A percentile compares a stretch with the other conserved stretches of the same genome.
Evolutionary conservation across 768 basidiomycete genomes (phyloP).

Genomic region (Pulveroboletus ravenelii): DNA sequence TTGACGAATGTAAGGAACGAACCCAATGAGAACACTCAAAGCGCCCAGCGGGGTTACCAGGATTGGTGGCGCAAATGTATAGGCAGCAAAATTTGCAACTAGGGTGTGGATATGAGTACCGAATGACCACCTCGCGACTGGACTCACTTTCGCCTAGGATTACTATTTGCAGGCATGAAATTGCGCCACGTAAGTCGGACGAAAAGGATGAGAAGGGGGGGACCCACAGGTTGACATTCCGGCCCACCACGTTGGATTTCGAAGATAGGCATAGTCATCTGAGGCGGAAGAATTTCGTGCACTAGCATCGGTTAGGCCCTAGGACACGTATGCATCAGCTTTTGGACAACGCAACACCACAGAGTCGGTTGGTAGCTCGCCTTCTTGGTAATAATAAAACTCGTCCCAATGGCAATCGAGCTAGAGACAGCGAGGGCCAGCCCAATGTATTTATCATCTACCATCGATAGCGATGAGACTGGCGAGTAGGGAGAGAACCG

Average conservation of each 20-base stretch:
- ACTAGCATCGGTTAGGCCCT: conserved; percentile 90
- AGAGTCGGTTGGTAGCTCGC: conserved; percentile 34
- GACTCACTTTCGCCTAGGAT: conserved; percentile 82
- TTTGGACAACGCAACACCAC: conserved; percentile 3
- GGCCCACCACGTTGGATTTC: conserved; percentile 95
- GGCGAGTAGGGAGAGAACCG: not conserved
- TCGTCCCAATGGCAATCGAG: conserved; percentile 85
- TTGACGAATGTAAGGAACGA: conserved; percentile 23
- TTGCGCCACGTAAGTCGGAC: conserved; percentile 5
- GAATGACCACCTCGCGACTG: not conserved
- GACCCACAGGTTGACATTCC: conserved; percentile 87
- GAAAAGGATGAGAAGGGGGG: not conserved
- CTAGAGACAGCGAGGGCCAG: conserved; percentile 82
- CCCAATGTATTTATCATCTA: conserved; percentile 96
- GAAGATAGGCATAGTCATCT: conserved; percentile 81
- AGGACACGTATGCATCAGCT: conserved; percentile 4
- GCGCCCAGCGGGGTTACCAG: conserved; percentile 98
- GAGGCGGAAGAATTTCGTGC: conserved; percentile 57
- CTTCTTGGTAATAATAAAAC: conserved; percentile 99
- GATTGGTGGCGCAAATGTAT: conserved; percentile 96
- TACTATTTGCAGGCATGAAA: conserved; percentile 49
- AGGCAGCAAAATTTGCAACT: conserved; percentile 93
- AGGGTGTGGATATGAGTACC: not conserved
- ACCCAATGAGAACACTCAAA: conserved; percentile 95
- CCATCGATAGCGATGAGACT: conserved; percentile 38